Conservation (phyloP, 2,329 filamentous ascomycete species). For the Penicillium sumatraense region DNA sequence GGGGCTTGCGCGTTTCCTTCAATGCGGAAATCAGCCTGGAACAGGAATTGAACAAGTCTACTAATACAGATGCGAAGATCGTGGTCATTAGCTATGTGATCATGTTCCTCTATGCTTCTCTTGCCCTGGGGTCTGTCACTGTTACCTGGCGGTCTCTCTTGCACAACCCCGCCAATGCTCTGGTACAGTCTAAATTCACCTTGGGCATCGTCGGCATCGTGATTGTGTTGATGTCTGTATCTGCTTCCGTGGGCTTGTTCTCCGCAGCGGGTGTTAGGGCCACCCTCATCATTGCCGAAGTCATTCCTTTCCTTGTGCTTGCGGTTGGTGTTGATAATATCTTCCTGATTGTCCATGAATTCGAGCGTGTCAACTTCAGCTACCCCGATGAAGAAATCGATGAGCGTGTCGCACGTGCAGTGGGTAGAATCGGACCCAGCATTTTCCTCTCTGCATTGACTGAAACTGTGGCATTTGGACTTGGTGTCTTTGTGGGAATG, state of each 20-base stretch:
- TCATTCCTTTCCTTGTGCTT: slow-evolving; percentile 95
- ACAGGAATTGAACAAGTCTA: slow-evolving; percentile 95
- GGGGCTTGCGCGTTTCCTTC: slow-evolving; percentile 87
- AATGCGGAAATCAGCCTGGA: slow-evolving; percentile 94
- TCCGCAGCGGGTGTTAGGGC: slow-evolving; percentile 91
- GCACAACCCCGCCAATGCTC: slow-evolving; percentile 77
- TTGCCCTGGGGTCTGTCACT: slow-evolving; percentile 87
- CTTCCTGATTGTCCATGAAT: slow-evolving; percentile 97
- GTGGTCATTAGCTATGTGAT: slow-evolving; percentile 95
- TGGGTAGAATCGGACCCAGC: slow-evolving; percentile 96
- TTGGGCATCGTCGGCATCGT: slow-evolving; percentile 92
- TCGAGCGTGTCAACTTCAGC: slow-evolving; percentile 90
- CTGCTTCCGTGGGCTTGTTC: slow-evolving; percentile 91
- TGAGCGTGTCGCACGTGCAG: slow-evolving; percentile 79
- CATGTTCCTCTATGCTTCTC: slow-evolving; percentile 97
- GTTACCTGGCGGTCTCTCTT: slow-evolving; percentile 77
- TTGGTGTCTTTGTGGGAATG: slow-evolving; percentile 95
- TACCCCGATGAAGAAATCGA: slow-evolving; percentile 88
- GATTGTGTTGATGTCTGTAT: slow-evolving; percentile 97
- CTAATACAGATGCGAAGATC: slow-evolving; percentile 97
- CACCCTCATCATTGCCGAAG: slow-evolving; percentile 96
- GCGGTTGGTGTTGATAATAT: slow-evolving; percentile 99
- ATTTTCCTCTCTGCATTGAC: slow-evolving; percentile 94
- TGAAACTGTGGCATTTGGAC: slow-evolving; percentile 89
- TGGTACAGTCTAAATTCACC: slow-evolving; percentile 96